These are phyloP conservation scores for Populus simonii DNA, from an alignment of 345 rosid species.

Conservation along the genomic window DNA sequence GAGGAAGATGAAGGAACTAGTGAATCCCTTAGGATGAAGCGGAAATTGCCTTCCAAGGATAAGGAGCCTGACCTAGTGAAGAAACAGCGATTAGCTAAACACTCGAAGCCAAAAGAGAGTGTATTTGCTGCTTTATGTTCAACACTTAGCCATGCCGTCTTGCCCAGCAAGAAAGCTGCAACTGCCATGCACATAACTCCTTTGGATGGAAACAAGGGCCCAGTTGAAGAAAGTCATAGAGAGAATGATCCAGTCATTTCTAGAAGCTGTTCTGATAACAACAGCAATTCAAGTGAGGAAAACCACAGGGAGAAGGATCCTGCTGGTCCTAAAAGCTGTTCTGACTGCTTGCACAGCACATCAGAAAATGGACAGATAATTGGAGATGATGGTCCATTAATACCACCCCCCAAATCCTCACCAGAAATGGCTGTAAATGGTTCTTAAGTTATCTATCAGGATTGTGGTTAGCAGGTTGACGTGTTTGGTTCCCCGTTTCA, in stretches of 20 bases:
- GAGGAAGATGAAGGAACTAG: constrained; percentile 71
- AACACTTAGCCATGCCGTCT: constrained; percentile 77
- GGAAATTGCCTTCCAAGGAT: constrained; percentile 55
- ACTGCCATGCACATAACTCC: constrained; percentile 28
- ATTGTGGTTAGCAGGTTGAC: constrained; percentile 7
- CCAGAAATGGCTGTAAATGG: constrained; percentile 95
- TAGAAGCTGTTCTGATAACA: constrained; percentile 31
- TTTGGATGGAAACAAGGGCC: constrained; percentile 35
- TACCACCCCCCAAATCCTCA: constrained; percentile 70
- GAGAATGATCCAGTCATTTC: constrained; percentile 36
- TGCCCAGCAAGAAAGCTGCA: constrained; percentile 58
- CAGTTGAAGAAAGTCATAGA: constrained; percentile 29
- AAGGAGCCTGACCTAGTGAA: constrained; percentile 58
- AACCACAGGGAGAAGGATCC: constrained; percentile 49
- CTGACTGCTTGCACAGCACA: constrained; percentile 44
- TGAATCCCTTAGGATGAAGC: constrained; percentile 63
- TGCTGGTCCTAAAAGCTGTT: constrained; percentile 46
- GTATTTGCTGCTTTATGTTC: constrained; percentile 83
- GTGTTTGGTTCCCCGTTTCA: constrained; percentile 17
- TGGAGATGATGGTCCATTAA: constrained; percentile 62
- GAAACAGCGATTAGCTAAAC: constrained; percentile 63
- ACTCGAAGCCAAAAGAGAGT: constrained; percentile 50
- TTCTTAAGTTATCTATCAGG: constrained; percentile 42
- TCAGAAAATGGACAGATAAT: constrained; percentile 51
- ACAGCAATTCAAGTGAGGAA: constrained; percentile 46